A percentile compares a stretch with the other conserved stretches of the same genome.
phyloP scores from a whole-genome alignment of 805 yeast species.

The Schwanniomyces vanrijiae region DNA sequence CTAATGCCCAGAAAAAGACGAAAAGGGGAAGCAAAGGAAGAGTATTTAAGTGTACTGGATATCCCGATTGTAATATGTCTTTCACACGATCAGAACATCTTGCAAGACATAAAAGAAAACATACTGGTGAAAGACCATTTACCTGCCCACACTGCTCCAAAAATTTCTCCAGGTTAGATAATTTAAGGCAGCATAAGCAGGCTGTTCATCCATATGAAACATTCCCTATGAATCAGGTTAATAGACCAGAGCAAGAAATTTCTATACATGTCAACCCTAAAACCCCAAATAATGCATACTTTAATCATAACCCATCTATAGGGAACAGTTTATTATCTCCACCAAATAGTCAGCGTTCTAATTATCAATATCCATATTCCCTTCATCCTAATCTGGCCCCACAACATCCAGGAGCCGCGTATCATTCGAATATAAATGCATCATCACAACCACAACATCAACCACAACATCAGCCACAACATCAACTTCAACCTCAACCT shows the following conservation, averaged over 20 bases:
- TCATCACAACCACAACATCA: background rate
- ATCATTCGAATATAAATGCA: background rate
- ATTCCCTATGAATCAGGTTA: conserved; percentile 7
- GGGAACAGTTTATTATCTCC: conserved; percentile 20
- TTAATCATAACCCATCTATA: conserved; percentile 1
- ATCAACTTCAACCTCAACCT: too few relatives aligned
- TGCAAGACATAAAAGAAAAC: conserved; percentile 89
- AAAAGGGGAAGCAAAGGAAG: conserved; percentile 53
- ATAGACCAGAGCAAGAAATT: background rate
- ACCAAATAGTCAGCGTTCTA: conserved; percentile 18
- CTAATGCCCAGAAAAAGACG: conserved; percentile 18
- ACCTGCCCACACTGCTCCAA: conserved; percentile 81
- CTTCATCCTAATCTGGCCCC: background rate
- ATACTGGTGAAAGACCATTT: conserved; percentile 93
- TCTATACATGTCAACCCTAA: conserved; percentile 5
- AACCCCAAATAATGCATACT: conserved; percentile 11
- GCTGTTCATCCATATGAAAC: conserved; percentile 54
- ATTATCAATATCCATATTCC: conserved; percentile 1
- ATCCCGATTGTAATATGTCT: conserved; percentile 82
- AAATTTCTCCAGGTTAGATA: conserved; percentile 80
- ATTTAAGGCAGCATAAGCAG: conserved; percentile 87
- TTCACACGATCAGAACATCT: conserved; percentile 90
- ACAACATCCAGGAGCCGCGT: background rate
- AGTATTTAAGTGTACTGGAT: conserved; percentile 83
- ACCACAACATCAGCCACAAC: background rate